Evolutionary conservation across 2,329 filamentous ascomycete species (phyloP), one percentile per base, ranked within the genome.

Genomic region (Talaromyces pinophilus): DNA sequence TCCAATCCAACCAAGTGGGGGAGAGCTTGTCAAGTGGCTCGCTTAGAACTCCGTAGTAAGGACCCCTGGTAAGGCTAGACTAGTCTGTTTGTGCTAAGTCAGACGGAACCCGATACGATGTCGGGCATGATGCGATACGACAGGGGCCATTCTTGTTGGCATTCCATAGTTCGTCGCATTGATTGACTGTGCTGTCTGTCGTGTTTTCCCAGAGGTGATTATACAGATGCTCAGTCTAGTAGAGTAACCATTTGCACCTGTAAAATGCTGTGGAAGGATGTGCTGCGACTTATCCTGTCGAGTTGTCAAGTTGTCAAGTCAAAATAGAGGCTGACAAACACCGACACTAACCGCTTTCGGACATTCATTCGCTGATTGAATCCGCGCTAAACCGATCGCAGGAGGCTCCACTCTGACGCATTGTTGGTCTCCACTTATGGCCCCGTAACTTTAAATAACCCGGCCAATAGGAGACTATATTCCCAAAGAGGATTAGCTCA

Each of bases 381-480:
- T 55, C 2, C 35, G 52, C 50, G 15, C 50, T 54, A 35, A 11
- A 33, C 30, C 33, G 19, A 40, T 40, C 33, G 33, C 5, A 40
- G n/a, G 5, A 1, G 5, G 33, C 11, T 2, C 54, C 54, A 57
- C 54, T 55, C 3, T 38, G 30, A 1, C 7, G 38, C 13, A 5
- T 22, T 8, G 38, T 19, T 17, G 38, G 15, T 28, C 57, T 60
- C 57, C 40, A 42, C 38, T 5, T 19, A 25, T 1, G 4, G 25
- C 40, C 33, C 57, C 57, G 22, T 28, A 60, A 60, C 38, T 60
- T 33, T 60, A 42, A 59, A 60, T 46, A 1, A 1, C 1, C 0
- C 3, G 22, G 5, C 61, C 48, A 63, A 63, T 63, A 28, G 44
- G 48, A 63, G 61, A 63, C 61, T n/a, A 55, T 63, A 63, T 2